Percentiles rank a stretch among this genome's conserved stretches.
These are phyloP conservation scores for Penicillium sp. DNA, from an alignment of 2,329 filamentous ascomycete genomes.

Conservation along the genomic window DNA sequence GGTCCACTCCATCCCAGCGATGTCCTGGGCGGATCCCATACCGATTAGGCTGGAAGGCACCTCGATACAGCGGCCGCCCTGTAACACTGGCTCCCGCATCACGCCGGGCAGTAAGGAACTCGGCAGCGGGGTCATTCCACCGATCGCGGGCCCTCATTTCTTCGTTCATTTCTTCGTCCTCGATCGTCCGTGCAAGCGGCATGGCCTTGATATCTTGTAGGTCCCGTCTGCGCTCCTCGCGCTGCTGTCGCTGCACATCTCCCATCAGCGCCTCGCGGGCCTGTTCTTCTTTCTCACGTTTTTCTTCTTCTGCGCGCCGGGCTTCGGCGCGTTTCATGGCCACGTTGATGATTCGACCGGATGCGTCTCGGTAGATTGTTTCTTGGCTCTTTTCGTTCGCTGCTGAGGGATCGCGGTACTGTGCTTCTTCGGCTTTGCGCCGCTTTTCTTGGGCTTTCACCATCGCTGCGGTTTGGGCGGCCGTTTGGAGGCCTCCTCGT, in stretches of 20 bases:
- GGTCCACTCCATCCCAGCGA: slow-evolving; percentile 95
- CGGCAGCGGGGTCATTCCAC: slow-evolving; percentile 93
- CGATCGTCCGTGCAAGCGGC: slow-evolving; percentile 73
- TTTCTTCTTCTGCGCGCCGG: slow-evolving; percentile 72
- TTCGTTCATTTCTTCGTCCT: slow-evolving; percentile 81
- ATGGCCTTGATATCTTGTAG: slow-evolving; percentile 80
- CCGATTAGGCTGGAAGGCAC: slow-evolving; percentile 80
- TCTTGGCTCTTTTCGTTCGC: slow-evolving; percentile 59
- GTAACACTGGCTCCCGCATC: slow-evolving; percentile 45
- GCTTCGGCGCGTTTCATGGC: slow-evolving; percentile 86
- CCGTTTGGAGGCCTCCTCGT: slow-evolving; percentile 81
- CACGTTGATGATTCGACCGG: slow-evolving; percentile 89
- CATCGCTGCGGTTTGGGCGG: slow-evolving; percentile 69
- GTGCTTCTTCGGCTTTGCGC: slow-evolving; percentile 47
- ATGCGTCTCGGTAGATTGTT: slow-evolving; percentile 93
- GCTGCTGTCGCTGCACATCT: slow-evolving; percentile 74
- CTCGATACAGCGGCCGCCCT: slow-evolving; percentile 70
- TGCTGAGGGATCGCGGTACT: slow-evolving; percentile 38
- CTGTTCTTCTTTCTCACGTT: slow-evolving; percentile 61
- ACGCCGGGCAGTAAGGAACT: slow-evolving; percentile 64
- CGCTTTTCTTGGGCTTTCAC: slow-evolving; percentile 63
- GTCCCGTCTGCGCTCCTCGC: slow-evolving; percentile 62
- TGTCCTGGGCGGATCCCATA: slow-evolving; percentile 92
- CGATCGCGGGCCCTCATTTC: slow-evolving; percentile 72
- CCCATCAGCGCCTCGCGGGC: slow-evolving; percentile 73